These are phyloP conservation scores for Entomortierella parvispora DNA, from an alignment of 192 early-diverging fungal genomes.

Conservation along the genomic window DNA sequence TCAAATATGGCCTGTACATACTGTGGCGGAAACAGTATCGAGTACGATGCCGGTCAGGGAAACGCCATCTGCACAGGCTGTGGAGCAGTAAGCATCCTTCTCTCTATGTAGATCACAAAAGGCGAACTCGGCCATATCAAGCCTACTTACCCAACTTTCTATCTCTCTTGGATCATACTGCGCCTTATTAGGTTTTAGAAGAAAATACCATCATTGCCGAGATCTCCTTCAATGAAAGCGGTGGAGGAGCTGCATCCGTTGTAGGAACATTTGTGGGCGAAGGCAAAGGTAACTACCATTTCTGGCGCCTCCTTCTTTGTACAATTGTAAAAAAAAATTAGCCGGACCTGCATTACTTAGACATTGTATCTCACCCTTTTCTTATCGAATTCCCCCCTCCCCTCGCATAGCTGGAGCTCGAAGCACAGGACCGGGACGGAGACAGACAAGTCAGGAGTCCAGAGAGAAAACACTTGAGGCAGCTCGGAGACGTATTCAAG, in stretches of 20 bases:
- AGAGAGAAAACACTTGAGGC: constrained; percentile 73
- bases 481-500: constrained; percentile 78
- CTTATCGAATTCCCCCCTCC: too few species aligned
- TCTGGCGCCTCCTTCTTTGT: neutral
- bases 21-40: constrained; percentile 70
- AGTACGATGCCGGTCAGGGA: constrained; percentile 75
- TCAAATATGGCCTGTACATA: constrained; percentile 61
- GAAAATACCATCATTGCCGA: constrained; percentile 94
- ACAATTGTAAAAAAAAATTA: neutral
- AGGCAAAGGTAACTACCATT: constrained; percentile 59
- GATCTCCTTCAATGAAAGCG: constrained; percentile 87
- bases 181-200: constrained; percentile 77
- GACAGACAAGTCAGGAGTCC: constrained; percentile 65
- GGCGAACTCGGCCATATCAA: too few species aligned
- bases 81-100: constrained; percentile 56
- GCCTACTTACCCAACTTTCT: neutral
- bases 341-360: neutral
- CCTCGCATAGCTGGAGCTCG: constrained; percentile 57
- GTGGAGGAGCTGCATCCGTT: constrained; percentile 86
- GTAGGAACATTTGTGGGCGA: constrained; percentile 78
- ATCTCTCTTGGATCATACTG: neutral
- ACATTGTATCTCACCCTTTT: neutral
- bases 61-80: constrained; percentile 76
- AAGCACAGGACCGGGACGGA: constrained; percentile 54
- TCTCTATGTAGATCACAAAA: too few species aligned